Percentiles rank a stretch among this genome's conserved stretches.
Conservation (phyloP, 139 green algal genomes). For the Picochlorum sp. region DNA sequence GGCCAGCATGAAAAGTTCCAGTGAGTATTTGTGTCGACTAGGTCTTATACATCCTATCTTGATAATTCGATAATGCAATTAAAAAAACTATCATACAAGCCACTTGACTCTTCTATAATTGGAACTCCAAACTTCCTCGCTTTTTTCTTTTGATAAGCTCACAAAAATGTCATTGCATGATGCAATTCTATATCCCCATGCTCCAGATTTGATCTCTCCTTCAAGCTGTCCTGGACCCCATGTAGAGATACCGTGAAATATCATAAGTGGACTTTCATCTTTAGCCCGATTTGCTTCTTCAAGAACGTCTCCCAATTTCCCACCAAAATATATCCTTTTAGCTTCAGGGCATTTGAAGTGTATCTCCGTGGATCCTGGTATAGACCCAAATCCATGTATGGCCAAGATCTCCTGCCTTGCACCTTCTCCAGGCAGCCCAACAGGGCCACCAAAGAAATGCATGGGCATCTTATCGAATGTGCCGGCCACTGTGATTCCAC, state of each 20-base stretch:
- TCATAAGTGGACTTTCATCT: neutral
- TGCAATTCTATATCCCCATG: no score
- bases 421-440: constrained; percentile 29
- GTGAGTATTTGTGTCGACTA: no score
- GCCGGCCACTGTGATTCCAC: neutral
- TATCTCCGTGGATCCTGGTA: neutral
- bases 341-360: neutral
- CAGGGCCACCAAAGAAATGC: constrained; percentile 35
- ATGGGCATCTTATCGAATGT: neutral
- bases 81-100: no score
- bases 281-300: neutral
- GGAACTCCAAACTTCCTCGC: no score
- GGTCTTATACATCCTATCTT: no score
- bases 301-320: neutral
- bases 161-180: no score
- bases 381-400: constrained; percentile 4
- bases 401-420: constrained; percentile 6
- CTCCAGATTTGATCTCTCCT: constrained; percentile 13
- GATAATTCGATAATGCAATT: no score
- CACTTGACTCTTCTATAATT: no score
- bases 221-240: constrained; percentile 34
- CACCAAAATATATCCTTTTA: neutral
- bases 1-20: no score
- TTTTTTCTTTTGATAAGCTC: no score
- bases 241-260: constrained; percentile 25